Conservation (phyloP, 2,329 filamentous ascomycete genomes). For the Hypoxylon sp. region DNA sequence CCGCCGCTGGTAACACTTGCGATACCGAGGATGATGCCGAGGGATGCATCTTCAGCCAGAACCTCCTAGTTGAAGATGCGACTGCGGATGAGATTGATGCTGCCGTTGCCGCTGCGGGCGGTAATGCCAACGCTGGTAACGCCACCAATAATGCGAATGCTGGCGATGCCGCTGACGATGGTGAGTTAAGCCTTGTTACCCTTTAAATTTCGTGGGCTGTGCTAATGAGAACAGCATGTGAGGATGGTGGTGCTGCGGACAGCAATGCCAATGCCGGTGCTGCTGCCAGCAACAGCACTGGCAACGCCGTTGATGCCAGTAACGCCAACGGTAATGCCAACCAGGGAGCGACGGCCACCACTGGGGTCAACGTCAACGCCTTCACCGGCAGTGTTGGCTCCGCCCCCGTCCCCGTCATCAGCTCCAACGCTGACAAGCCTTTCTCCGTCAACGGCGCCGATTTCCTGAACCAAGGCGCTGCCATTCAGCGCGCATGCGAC, state of each 20-base stretch:
- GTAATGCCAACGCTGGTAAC: constrained; percentile 26
- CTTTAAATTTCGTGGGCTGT: not conserved
- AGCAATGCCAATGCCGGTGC: constrained; percentile 17
- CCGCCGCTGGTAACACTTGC: constrained; percentile 65
- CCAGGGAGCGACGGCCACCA: constrained; percentile 37
- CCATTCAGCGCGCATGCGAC: constrained; percentile 62
- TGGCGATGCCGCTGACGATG: constrained; percentile 30
- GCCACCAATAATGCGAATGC: constrained; percentile 17
- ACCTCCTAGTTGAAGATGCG: constrained; percentile 67
- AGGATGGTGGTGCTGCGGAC: constrained; percentile 16
- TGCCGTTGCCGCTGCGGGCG: constrained; percentile 58
- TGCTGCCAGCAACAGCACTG: not conserved
- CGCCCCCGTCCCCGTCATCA: constrained; percentile 57
- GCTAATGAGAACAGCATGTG: constrained; percentile 26
- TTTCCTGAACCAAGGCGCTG: constrained; percentile 63
- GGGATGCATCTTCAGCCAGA: constrained; percentile 69
- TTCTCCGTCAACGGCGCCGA: constrained; percentile 67
- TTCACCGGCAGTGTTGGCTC: constrained; percentile 61
- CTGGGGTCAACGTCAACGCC: constrained; percentile 57
- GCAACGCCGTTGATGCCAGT: too few species aligned
- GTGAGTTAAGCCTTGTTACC: not conserved
- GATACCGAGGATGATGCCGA: constrained; percentile 61
- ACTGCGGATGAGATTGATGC: constrained; percentile 65
- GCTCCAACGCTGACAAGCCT: constrained; percentile 55
- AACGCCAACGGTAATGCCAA: constrained; percentile 16